Conservation (phyloP, 2,329 filamentous ascomycete species). For the Microdochium nivale region DNA sequence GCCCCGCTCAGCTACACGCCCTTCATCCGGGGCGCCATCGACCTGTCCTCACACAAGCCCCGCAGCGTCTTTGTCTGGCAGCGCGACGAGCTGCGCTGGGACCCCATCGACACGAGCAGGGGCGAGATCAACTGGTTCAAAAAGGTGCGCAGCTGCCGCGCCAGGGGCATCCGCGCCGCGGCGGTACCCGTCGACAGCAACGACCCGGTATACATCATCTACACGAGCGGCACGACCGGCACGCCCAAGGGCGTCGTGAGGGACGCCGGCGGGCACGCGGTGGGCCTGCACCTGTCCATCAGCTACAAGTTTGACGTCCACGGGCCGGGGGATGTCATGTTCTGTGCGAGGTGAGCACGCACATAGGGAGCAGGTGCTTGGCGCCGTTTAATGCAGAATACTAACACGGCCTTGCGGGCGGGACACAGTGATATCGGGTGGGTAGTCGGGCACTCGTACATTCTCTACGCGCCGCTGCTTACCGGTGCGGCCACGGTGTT, state of each 20-base stretch:
- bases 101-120: slow-evolving; percentile 52
- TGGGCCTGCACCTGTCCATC: slow-evolving; percentile 75
- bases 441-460: slow-evolving; percentile 83
- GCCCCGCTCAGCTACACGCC: slow-evolving; percentile 69
- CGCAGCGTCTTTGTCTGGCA: slow-evolving; percentile 74
- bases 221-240: slow-evolving; percentile 67
- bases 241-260: slow-evolving; percentile 63
- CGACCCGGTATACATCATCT: slow-evolving; percentile 78
- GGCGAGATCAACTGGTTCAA: slow-evolving; percentile 76
- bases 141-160: slow-evolving; percentile 61
- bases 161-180: slow-evolving; percentile 58
- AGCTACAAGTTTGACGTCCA: slow-evolving; percentile 75
- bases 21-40: slow-evolving; percentile 66
- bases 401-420: slow-evolving; percentile 5
- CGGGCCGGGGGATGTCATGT: slow-evolving; percentile 68
- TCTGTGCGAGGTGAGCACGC: slow-evolving; percentile 37
- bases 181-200: slow-evolving; percentile 71
- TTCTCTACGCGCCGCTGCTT: slow-evolving; percentile 80
- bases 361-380: background rate
- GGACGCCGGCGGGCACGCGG: slow-evolving; percentile 78
- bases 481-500: slow-evolving; percentile 78
- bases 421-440: slow-evolving; percentile 77
- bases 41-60: slow-evolving; percentile 62
- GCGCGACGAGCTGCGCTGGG: slow-evolving; percentile 67
- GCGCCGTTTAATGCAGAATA: background rate